A percentile compares a stretch with the other conserved stretches of the same genome.
These are phyloP conservation scores for Trapa incisa DNA, from an alignment of 345 rosid genomes.

Conservation along the genomic window DNA sequence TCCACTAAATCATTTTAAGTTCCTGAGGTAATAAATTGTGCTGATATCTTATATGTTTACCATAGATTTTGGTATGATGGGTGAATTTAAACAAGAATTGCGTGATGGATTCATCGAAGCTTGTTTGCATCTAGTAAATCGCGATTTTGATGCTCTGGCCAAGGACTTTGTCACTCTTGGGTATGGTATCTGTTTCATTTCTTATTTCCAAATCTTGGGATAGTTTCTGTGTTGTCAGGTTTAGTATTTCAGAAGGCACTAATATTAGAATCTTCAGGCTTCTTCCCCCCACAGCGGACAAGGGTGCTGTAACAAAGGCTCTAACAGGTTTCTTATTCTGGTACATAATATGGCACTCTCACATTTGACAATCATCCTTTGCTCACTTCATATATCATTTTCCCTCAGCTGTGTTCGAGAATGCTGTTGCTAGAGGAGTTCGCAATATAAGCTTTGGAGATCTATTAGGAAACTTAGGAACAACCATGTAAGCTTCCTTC, in stretches of 20 bases:
- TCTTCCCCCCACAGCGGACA: constrained; percentile 83
- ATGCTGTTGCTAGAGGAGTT: constrained; percentile 75
- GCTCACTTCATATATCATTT: constrained; percentile 9
- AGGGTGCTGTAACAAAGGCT: constrained; percentile 68
- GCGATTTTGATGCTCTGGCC: constrained; percentile 76
- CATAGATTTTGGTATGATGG: constrained; percentile 98
- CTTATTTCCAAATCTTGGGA: neutral
- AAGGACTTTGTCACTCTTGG: constrained; percentile 90
- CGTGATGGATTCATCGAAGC: constrained; percentile 92
- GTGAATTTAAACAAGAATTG: constrained; percentile 82
- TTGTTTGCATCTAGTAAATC: constrained; percentile 93
- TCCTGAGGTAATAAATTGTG: constrained; percentile 5
- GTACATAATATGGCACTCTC: constrained; percentile 3
- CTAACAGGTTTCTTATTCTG: constrained; percentile 45
- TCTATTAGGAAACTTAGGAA: constrained; percentile 76
- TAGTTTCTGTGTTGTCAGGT: neutral
- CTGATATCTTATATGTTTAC: constrained; percentile 22
- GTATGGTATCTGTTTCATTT: constrained; percentile 20
- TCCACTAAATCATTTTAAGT: neutral
- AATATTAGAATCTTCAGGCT: constrained; percentile 34
- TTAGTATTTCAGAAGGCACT: constrained; percentile 4
- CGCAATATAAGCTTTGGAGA: constrained; percentile 89
- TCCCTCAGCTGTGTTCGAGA: constrained; percentile 61
- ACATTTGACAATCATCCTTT: neutral
- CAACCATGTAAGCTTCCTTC: constrained; percentile 49